Conservation (phyloP, 805 yeast genomes). For the Sugiyamaella boreocaroliniensis region DNA sequence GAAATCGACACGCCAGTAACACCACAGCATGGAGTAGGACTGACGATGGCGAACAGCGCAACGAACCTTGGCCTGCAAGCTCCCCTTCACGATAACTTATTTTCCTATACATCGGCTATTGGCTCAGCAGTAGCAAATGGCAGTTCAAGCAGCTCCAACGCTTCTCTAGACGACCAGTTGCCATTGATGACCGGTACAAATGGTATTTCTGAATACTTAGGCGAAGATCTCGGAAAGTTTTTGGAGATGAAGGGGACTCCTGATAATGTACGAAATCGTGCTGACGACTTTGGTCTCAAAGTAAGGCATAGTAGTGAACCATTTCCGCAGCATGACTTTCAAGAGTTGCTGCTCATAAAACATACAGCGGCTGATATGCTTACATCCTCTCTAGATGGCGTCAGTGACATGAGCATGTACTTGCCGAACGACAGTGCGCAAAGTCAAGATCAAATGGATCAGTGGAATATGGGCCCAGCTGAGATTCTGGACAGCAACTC, state of each 20-base stretch:
- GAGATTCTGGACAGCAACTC: background rate
- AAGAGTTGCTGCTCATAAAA: background rate
- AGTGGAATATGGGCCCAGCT: background rate
- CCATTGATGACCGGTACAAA: background rate
- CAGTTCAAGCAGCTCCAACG: background rate
- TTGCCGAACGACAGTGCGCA: background rate
- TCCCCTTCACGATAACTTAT: background rate
- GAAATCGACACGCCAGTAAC: too few species aligned
- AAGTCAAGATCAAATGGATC: background rate
- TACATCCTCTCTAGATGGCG: background rate
- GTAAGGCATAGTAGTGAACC: background rate
- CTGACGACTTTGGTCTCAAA: background rate
- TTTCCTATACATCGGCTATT: background rate
- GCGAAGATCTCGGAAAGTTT: background rate
- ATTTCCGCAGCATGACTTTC: background rate
- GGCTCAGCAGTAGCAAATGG: background rate
- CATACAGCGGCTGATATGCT: background rate
- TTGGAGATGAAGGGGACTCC: background rate
- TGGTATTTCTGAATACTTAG: background rate
- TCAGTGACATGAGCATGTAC: background rate
- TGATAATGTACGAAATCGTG: background rate
- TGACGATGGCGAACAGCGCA: too few species aligned
- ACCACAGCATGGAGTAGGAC: too few species aligned
- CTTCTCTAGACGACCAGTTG: background rate
- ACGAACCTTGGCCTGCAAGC: background rate